These are phyloP conservation scores for Microcera coccophila DNA, from an alignment of 2,329 filamentous ascomycete genomes.

Conservation along the genomic window DNA sequence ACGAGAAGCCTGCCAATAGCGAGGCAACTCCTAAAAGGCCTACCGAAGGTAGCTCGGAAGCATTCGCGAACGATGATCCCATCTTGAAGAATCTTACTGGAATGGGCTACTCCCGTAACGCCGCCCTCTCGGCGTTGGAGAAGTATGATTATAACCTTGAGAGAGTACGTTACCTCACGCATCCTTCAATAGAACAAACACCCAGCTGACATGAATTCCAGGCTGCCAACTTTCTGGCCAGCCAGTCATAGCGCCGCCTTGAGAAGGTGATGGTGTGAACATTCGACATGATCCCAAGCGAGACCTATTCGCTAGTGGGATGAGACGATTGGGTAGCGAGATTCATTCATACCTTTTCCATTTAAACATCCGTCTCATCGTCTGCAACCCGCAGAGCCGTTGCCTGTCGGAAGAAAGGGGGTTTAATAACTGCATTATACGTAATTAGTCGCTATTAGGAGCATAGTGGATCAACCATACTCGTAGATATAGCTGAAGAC, in stretches of 20 bases:
- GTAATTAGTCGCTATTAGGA: conserved; percentile 4
- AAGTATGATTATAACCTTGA: conserved; percentile 96
- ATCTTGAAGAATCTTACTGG: conserved; percentile 83
- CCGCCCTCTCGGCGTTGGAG: conserved; percentile 77
- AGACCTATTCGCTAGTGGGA: neutral
- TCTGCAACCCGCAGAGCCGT: no score
- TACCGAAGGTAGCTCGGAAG: conserved; percentile 57
- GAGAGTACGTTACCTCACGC: conserved; percentile 58
- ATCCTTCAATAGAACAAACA: neutral
- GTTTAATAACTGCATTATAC: conserved; percentile 8
- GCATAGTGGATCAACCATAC: conserved; percentile 2
- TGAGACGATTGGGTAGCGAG: neutral
- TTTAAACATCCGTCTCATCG: no score
- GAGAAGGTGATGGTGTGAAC: neutral
- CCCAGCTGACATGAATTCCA: conserved; percentile 19
- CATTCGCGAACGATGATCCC: conserved; percentile 79
- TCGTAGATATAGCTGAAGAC: conserved; percentile 5
- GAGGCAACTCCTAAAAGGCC: conserved; percentile 20
- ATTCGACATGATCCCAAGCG: neutral
- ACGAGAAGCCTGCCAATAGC: conserved; percentile 13
- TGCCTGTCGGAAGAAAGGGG: neutral
- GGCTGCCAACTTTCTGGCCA: conserved; percentile 56
- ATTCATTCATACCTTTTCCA: neutral
- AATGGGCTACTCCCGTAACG: conserved; percentile 78
- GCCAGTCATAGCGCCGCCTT: conserved; percentile 42